Percentiles rank a stretch among this genome's conserved stretches.
These are phyloP conservation scores for Cryptosporidium andersoni DNA, from an alignment of 169 alveolate genomes.

Conservation along the genomic window DNA sequence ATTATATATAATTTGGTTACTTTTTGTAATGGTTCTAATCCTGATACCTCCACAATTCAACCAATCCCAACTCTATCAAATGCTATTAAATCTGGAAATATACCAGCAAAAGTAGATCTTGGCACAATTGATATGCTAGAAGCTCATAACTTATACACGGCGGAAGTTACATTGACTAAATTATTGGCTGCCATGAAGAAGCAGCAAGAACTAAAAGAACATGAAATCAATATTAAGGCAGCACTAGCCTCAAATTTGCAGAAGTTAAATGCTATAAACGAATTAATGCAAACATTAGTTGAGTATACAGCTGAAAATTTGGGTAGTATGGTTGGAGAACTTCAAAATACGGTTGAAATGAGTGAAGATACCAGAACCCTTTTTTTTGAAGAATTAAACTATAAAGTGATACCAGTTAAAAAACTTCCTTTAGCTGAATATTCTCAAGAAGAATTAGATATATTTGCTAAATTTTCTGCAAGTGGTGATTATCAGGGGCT, in stretches of 20 bases:
- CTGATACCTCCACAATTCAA: no score
- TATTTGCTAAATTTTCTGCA: slow-evolving; percentile 38
- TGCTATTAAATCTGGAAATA: not conserved
- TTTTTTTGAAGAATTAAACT: slow-evolving; percentile 41
- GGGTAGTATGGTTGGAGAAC: slow-evolving; percentile 36
- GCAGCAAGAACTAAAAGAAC: slow-evolving; percentile 66
- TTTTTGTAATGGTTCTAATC: no score
- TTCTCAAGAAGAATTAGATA: slow-evolving; percentile 41
- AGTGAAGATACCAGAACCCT: slow-evolving; percentile 33
- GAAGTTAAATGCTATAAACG: slow-evolving; percentile 55
- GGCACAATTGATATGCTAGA: slow-evolving; percentile 60
- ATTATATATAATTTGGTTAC: no score
- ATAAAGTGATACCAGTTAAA: slow-evolving; percentile 58
- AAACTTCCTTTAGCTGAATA: slow-evolving; percentile 66
- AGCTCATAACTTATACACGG: slow-evolving; percentile 46
- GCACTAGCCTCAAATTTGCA: slow-evolving; percentile 65
- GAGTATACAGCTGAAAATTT: slow-evolving; percentile 44
- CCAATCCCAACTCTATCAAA: not conserved
- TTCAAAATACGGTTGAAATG: slow-evolving; percentile 23
- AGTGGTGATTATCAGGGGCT: slow-evolving; percentile 61
- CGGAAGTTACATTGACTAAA: slow-evolving; percentile 50
- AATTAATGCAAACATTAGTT: slow-evolving; percentile 44
- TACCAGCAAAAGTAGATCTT: slow-evolving; percentile 53
- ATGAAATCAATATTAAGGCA: slow-evolving; percentile 61
- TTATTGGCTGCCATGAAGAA: slow-evolving; percentile 34